Conservation (phyloP, 345 rosid genomes). For the Moricandia arvensis region DNA sequence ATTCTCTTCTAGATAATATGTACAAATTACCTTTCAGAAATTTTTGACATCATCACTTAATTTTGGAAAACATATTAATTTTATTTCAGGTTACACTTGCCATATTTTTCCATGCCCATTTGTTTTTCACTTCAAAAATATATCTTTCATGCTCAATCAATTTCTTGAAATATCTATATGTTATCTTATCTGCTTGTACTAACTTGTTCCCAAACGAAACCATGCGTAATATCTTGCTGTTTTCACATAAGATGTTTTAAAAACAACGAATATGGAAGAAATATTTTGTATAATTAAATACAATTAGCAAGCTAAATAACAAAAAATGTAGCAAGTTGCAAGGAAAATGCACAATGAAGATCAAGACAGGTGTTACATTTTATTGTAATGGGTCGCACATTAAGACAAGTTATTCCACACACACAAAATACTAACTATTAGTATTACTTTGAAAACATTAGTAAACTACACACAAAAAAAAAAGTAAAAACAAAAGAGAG, state of each 20-base stretch:
- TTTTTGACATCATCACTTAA: constrained; percentile 38
- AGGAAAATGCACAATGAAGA: not conserved
- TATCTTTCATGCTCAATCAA: not conserved
- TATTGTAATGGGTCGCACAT: not conserved
- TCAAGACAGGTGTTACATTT: not conserved
- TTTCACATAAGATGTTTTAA: not conserved
- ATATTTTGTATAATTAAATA: not conserved
- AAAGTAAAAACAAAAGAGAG: not conserved
- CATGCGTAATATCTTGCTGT: not conserved
- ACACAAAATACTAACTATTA: not conserved
- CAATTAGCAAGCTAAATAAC: not conserved
- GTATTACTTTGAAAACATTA: not conserved
- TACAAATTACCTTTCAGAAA: constrained; percentile 53
- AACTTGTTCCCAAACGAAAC: not conserved
- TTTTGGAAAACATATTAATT: constrained; percentile 36
- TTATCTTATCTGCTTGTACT: not conserved
- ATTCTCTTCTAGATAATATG: constrained; percentile 51
- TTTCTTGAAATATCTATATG: not conserved
- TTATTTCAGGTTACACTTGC: constrained; percentile 23
- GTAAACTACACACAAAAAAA: not conserved
- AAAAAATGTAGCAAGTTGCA: not conserved
- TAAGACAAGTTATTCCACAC: not conserved
- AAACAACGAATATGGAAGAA: not conserved
- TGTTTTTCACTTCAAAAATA: not conserved
- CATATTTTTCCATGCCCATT: constrained; percentile 9